These are phyloP conservation scores for Aspergillus indologenus DNA, from an alignment of 495 filamentous ascomycete species.

Conservation along the genomic window DNA sequence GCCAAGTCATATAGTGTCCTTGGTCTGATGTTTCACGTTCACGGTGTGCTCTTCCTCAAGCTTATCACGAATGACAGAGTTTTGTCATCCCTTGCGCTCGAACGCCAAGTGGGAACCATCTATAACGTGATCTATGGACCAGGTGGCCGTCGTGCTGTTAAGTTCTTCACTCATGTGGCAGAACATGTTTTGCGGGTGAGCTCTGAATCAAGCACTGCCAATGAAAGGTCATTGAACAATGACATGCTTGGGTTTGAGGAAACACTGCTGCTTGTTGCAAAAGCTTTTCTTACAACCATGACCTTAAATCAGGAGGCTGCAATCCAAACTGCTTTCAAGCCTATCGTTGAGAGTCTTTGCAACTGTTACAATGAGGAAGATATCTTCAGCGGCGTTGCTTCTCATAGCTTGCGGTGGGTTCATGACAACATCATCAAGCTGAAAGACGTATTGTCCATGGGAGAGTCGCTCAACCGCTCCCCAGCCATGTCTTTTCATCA, in stretches of 20 bases:
- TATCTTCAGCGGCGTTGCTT: neutral
- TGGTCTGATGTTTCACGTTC: conserved; percentile 12
- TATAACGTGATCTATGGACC: conserved; percentile 15
- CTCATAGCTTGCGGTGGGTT: neutral
- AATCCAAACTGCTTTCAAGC: conserved; percentile 1
- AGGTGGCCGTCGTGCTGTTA: neutral
- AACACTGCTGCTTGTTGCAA: neutral
- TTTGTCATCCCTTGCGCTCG: conserved; percentile 6
- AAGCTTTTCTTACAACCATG: conserved; percentile 5
- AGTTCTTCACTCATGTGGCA: neutral
- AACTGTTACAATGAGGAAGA: neutral
- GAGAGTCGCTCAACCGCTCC: neutral
- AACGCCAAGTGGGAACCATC: conserved; percentile 10
- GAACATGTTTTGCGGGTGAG: neutral
- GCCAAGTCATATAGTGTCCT: conserved; percentile 10
- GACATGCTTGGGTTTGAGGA: neutral
- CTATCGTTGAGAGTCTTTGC: conserved; percentile 2
- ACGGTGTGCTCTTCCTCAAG: conserved; percentile 13
- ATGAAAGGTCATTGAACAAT: neutral
- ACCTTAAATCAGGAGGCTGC: conserved; percentile 7
- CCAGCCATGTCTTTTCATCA: too few species aligned
- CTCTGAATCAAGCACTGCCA: neutral
- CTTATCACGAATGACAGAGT: conserved; percentile 7
- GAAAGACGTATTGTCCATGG: conserved; percentile 2
- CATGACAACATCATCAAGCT: conserved; percentile 5